Evolutionary conservation across 192 early-diverging fungal genomes (phyloP), one percentile per base, ranked within the genome.

Genomic region (Geranomyces variabilis): DNA sequence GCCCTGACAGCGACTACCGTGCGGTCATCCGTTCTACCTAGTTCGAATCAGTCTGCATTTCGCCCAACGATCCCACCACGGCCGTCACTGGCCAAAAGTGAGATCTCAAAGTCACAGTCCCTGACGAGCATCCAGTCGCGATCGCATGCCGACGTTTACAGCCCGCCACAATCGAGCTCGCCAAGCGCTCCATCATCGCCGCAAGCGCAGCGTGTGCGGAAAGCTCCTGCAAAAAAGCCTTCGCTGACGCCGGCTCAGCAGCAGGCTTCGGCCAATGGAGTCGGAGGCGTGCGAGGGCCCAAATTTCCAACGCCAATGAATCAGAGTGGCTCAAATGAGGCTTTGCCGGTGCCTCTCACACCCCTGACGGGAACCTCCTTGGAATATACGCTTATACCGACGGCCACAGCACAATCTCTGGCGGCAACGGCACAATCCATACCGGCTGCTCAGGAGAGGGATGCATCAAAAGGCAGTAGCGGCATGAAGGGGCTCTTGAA

Each of bases 401-500:
- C 67, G 21, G 67, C 69, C 15, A 75, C 74, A 17, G 74, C 67
- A 17, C 69, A 75, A 33, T 64, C 66, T 21, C 22, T 75, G 55
- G 67, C 74, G 8, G 34, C 72, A 10, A 66, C 72, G 13, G 28
- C 56, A 7, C 57, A 15, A 9, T 46, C 66, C n/a, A 48, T 55
- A n/a, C 29, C 34, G 19, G 26, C 74, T 15, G 46, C 45, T 12
- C 21, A 22, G 21, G 62, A 65, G 14, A 72, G 65, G 31, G 70
- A 75, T 14, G 17, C 47, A 30, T 15, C 33, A 14, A 65, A 65
- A 48, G 62, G 41, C 31, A 46, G 22, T 26, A 34, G 60, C 19
- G 69, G 55, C n/a, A 75, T 75, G 74, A 75, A 75, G 45, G 74
- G 74, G 21, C 45, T 75, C n/a, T 41, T 75, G 46, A 75, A 66